phyloP scores from a whole-genome alignment of 768 basidiomycete species.

The Mycena venus region DNA sequence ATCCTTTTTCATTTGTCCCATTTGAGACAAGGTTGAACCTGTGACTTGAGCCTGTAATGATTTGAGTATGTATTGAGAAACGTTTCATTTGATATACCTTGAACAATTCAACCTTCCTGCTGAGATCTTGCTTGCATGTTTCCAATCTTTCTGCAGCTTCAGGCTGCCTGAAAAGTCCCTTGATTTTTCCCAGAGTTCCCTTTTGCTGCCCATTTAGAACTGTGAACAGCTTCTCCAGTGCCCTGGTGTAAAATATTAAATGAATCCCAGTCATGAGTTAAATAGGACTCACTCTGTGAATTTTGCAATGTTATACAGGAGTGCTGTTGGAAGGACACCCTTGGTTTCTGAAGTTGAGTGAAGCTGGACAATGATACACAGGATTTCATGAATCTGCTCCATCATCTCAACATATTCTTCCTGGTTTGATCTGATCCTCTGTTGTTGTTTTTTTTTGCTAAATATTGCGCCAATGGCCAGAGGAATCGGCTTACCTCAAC shows the following conservation, averaged over 20 bases:
- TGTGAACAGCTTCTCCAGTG: background rate
- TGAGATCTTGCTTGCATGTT: no score
- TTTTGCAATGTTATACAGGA: background rate
- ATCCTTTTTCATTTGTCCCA: background rate
- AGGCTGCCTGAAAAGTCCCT: no score
- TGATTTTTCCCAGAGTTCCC: no score
- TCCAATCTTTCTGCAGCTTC: no score
- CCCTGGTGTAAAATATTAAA: background rate
- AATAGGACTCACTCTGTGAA: background rate
- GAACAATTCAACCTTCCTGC: no score
- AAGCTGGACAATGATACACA: background rate
- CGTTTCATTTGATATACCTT: no score
- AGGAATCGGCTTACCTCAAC: background rate
- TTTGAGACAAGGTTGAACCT: background rate
- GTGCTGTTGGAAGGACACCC: background rate
- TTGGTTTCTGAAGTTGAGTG: background rate
- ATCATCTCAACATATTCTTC: background rate
- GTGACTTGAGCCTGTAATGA: background rate
- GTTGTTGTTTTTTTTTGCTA: no score
- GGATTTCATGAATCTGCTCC: conserved; percentile 1
- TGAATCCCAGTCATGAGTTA: background rate
- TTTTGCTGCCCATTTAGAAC: no score
- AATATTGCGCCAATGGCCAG: background rate
- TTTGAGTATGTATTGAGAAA: background rate
- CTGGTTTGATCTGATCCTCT: background rate